Evolutionary conservation across 2,329 filamentous ascomycete genomes (phyloP), one percentile per base, ranked within the genome.

Genomic region (Apiospora pterosperma): DNA sequence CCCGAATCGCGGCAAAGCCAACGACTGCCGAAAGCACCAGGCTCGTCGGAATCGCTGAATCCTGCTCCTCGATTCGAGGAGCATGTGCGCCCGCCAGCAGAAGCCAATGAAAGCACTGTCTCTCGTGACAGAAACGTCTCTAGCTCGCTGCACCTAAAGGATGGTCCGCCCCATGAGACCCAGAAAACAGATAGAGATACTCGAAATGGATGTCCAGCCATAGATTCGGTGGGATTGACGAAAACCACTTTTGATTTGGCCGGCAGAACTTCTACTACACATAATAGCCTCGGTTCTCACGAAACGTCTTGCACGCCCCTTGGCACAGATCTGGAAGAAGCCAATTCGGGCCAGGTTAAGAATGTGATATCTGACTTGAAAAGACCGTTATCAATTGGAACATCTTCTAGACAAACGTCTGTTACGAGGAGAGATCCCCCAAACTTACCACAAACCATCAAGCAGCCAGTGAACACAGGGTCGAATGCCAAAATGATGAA

Each of bases 31-130:
- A 64, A 23, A 48, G 59, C 39, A 38, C 62, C 62, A 5, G 59
- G 59, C 38, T 59, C 67, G 31, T n/a, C 55, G 34, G 60, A 64
- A 25, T 67, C 59, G 23, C 59, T 68, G 19, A 70, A 68, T 58
- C 65, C 59, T 34, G 62, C 65, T 25, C 66, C 67, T 5, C 60
- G 23, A 28, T 10, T 4, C 10, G 16, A 55, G 4, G 16, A 55
- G 19, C 19, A n/a, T 34, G 16, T n/a, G 12, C 16, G n/a, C 21
- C 16, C 28, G 28, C 48, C 48, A 55, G 48, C 48, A 55, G 19
- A 21, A 16, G 7, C 48, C 48, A 34, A 19, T 10, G 48, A 34
- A n/a, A 11, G 16, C 25, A 34, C 10, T 19, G 3, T 34, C 28
- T 34, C 28, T 4, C 7, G 28, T 2, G 7, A n/a, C 16, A 34